A percentile compares a stretch with the other conserved stretches of the same genome.
phyloP scores from a whole-genome alignment of 768 basidiomycete species.

The Tephrocybe sp. region DNA sequence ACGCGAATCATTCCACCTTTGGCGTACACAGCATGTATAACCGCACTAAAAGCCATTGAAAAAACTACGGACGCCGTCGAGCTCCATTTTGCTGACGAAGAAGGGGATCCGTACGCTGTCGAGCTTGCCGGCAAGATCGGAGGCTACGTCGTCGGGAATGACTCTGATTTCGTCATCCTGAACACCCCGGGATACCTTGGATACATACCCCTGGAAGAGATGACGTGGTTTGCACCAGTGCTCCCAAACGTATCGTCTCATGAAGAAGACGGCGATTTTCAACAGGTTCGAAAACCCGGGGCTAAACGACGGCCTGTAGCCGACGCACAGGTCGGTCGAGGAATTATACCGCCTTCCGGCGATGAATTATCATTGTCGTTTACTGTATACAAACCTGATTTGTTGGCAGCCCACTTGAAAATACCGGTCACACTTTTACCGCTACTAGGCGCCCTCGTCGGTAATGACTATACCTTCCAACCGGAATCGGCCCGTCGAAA shows the following conservation, averaged over 20 bases:
- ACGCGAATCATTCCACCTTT: constrained; percentile 76
- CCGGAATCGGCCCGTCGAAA: constrained; percentile 45
- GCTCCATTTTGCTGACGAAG: constrained; percentile 75
- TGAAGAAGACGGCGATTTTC: constrained; percentile 54
- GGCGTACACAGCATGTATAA: constrained; percentile 52
- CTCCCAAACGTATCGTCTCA: constrained; percentile 28
- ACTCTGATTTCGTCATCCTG: constrained; percentile 81
- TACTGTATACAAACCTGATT: constrained; percentile 57
- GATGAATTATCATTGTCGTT: constrained; percentile 48
- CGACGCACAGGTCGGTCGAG: constrained; percentile 27
- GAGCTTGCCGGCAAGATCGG: constrained; percentile 72
- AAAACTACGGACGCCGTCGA: constrained; percentile 37
- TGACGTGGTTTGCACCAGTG: constrained; percentile 56
- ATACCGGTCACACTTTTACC: constrained; percentile 73
- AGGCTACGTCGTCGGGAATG: constrained; percentile 74
- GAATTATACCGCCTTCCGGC: constrained; percentile 54
- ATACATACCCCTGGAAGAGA: constrained; percentile 73
- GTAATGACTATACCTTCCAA: constrained; percentile 73
- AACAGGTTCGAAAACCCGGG: constrained; percentile 53
- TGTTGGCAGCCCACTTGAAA: constrained; percentile 61
- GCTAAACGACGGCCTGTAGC: constrained; percentile 38
- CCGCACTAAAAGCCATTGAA: constrained; percentile 44
- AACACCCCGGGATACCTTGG: constrained; percentile 75
- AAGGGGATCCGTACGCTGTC: constrained; percentile 82
- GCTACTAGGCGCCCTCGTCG: constrained; percentile 72